Percentiles rank a stretch among this genome's conserved stretches.
These are phyloP conservation scores for Thalassiosira profunda DNA, from an alignment of 108 stramenopile species.

Conservation along the genomic window DNA sequence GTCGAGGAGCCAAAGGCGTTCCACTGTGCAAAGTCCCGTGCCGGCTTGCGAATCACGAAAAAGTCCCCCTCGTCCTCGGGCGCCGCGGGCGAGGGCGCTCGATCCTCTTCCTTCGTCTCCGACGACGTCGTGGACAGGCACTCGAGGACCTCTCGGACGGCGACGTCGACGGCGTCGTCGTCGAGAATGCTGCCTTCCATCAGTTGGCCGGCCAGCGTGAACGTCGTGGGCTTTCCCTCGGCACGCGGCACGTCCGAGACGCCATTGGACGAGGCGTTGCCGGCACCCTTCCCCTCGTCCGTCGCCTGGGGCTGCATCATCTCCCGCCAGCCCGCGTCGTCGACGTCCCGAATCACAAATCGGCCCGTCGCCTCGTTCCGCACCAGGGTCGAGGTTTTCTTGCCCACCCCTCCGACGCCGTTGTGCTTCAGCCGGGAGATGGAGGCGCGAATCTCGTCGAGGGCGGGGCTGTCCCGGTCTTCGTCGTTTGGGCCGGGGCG, in stretches of 20 bases:
- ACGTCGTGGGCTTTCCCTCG: neutral
- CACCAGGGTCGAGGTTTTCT: slow-evolving; percentile 33
- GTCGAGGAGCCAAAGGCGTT: slow-evolving; percentile 15
- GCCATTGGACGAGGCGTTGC: neutral
- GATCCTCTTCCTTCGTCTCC: slow-evolving; percentile 1
- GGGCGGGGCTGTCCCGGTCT: neutral
- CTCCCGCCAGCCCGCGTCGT: slow-evolving; percentile 33
- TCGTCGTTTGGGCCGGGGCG: neutral
- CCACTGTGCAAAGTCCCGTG: slow-evolving; percentile 19
- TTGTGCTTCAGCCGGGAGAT: slow-evolving; percentile 39
- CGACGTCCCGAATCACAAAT: slow-evolving; percentile 38
- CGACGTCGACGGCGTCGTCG: slow-evolving; percentile 44
- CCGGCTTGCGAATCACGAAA: slow-evolving; percentile 24
- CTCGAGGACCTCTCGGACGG: slow-evolving; percentile 35
- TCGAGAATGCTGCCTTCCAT: slow-evolving; percentile 15
- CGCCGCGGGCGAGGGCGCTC: neutral
- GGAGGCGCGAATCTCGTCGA: slow-evolving; percentile 20
- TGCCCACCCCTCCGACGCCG: slow-evolving; percentile 31
- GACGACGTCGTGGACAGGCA: slow-evolving; percentile 16
- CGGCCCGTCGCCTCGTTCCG: slow-evolving; percentile 35
- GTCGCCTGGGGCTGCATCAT: slow-evolving; percentile 7
- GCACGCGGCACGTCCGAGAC: neutral
- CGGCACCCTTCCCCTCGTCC: neutral
- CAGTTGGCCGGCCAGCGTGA: slow-evolving; percentile 6
- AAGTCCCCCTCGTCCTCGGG: slow-evolving; percentile 22